These are phyloP conservation scores for peach (Prunus persica) DNA, from an alignment of 306 rosid genomes.

Conservation along the genomic window Prunus_persica_NCBIv2 NC_034012.1:11116501-11117000, in stretches of 20 bases:
- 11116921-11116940: background rate
- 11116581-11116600: background rate
- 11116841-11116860: background rate
- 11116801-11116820: conserved; percentile 24
- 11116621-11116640: conserved; percentile 37
- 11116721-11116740: conserved; percentile 36
- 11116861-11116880: background rate
- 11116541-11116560: conserved; percentile 17
- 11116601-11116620: conserved; percentile 4
- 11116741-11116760: conserved; percentile 14
- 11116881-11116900: background rate
- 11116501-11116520: background rate
- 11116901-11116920: background rate
- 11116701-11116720: conserved; percentile 41
- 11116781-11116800: conserved; percentile 30
- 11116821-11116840: conserved; percentile 23
- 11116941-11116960: background rate
- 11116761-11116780: conserved; percentile 46
- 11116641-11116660: conserved; percentile 52
- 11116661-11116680: conserved; percentile 58
- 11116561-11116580: conserved; percentile 19
- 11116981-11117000: conserved; percentile 61
- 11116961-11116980: conserved; percentile 66
- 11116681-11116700: conserved; percentile 11
- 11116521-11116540: background rate